Evolutionary conservation across 495 filamentous ascomycete genomes (phyloP).

Genomic region (Pyrenula massariospora): DNA sequence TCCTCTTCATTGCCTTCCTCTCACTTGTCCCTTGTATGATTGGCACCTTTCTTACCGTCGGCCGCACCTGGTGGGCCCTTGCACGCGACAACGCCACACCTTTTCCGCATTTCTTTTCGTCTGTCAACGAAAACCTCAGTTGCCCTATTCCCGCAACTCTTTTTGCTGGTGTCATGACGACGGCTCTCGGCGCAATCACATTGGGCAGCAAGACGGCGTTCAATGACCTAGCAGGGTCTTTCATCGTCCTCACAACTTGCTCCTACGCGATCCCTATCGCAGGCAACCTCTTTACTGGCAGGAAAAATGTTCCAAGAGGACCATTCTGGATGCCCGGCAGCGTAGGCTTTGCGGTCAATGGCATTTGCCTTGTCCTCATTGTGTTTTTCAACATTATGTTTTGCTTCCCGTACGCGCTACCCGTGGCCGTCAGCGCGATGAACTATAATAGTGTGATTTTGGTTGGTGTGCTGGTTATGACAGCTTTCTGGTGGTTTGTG

Average conservation of each 20-base stretch:
- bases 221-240: conserved; percentile 60
- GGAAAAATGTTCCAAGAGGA: conserved; percentile 51
- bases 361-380: conserved; percentile 50
- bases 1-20: conserved; percentile 56
- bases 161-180: conserved; percentile 44
- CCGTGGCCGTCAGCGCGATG: conserved; percentile 46
- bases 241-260: conserved; percentile 54
- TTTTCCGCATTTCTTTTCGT: conserved; percentile 25
- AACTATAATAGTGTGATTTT: conserved; percentile 62
- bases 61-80: conserved; percentile 73
- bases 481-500: neutral
- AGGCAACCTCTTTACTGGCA: conserved; percentile 54
- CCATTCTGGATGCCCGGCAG: conserved; percentile 55
- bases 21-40: conserved; percentile 49
- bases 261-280: conserved; percentile 69
- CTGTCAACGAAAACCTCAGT: conserved; percentile 30
- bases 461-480: conserved; percentile 23
- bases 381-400: conserved; percentile 62
- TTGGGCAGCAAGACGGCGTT: conserved; percentile 66
- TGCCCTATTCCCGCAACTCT: conserved; percentile 62
- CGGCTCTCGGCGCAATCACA: conserved; percentile 61
- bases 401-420: conserved; percentile 60
- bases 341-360: conserved; percentile 49
- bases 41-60: conserved; percentile 62
- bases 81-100: conserved; percentile 56